These are phyloP conservation scores for Calonectria pseudoturangicola DNA, from an alignment of 2,329 filamentous ascomycete genomes.

Conservation along the genomic window DNA sequence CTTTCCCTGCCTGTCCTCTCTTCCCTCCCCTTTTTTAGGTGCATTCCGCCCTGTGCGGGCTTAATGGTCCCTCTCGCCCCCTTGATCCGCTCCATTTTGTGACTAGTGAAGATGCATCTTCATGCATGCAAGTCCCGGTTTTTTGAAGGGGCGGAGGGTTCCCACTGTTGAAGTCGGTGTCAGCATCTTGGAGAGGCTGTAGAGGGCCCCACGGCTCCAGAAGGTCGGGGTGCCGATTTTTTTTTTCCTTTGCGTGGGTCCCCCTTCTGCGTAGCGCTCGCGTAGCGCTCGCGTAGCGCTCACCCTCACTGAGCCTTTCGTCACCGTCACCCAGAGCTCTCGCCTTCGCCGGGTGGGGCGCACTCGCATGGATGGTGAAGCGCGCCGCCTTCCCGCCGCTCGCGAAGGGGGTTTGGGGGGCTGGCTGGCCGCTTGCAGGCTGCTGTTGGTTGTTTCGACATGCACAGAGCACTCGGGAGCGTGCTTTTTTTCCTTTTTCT, in stretches of 20 bases:
- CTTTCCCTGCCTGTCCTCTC: slow-evolving; percentile 2
- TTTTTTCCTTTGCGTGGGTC: slow-evolving; percentile 16
- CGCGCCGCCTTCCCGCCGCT: slow-evolving; percentile 18
- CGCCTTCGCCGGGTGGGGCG: slow-evolving; percentile 20
- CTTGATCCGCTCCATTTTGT: background rate
- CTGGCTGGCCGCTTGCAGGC: slow-evolving; percentile 18
- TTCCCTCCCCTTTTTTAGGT: slow-evolving; percentile 10
- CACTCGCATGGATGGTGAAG: slow-evolving; percentile 20
- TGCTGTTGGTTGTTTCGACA: slow-evolving; percentile 10
- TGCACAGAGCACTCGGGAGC: slow-evolving; percentile 12
- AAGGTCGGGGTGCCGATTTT: slow-evolving; percentile 3
- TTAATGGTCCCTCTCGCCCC: background rate
- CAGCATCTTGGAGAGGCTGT: background rate
- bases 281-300: background rate
- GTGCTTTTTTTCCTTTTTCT: background rate
- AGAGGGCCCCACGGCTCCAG: background rate
- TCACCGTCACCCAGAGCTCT: slow-evolving; percentile 2
- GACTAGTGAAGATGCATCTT: slow-evolving; percentile 23
- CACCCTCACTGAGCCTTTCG: too few species aligned
- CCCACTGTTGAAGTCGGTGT: slow-evolving; percentile 15
- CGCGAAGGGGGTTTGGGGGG: slow-evolving; percentile 18
- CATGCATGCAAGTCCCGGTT: slow-evolving; percentile 10
- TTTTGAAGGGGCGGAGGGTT: background rate
- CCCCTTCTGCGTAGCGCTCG: background rate
- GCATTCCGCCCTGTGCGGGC: slow-evolving; percentile 9